Conservation (phyloP, 1,284 basidiomycete genomes). For the Pseudozyma sp. region DNA sequence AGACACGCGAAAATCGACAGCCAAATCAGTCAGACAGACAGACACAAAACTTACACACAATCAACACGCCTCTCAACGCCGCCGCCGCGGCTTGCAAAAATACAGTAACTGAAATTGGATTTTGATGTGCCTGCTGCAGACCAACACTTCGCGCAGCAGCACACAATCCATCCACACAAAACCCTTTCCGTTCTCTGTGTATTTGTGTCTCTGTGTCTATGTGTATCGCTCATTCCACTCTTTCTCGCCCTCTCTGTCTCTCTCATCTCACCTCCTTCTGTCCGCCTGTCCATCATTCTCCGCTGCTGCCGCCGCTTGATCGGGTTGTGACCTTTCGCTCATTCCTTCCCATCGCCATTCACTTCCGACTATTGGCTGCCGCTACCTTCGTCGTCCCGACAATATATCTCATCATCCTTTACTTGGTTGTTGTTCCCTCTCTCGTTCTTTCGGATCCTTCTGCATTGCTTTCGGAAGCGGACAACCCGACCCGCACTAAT, state of each 20-base stretch:
- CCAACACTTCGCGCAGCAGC: constrained; percentile 40
- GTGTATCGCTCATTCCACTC: not conserved
- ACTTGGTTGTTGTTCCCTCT: not conserved
- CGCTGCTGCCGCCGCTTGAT: not conserved
- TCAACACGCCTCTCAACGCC: not conserved
- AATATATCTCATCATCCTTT: not conserved
- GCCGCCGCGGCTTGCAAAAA: not conserved
- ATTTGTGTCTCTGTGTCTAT: constrained; percentile 1
- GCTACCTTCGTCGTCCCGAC: not conserved
- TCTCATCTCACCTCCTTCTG: not conserved
- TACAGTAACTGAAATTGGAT: not conserved
- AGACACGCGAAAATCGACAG: not conserved
- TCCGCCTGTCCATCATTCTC: not conserved
- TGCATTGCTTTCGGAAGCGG: not conserved
- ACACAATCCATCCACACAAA: constrained; percentile 10
- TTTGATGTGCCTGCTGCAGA: constrained; percentile 31
- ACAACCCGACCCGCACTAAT: not conserved
- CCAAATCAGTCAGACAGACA: not conserved
- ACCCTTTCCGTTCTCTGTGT: constrained; percentile 8
- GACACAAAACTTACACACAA: not conserved
- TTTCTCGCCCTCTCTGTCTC: constrained; percentile 1
- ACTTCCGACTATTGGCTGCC: not conserved
- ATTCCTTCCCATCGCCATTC: constrained; percentile 1
- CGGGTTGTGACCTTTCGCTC: not conserved
- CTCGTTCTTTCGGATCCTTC: not conserved